Percentiles rank a stretch among this genome's conserved stretches.
phyloP scores from a whole-genome alignment of 2,329 filamentous ascomycete genomes.

The Fusarium drepaniforme region DNA sequence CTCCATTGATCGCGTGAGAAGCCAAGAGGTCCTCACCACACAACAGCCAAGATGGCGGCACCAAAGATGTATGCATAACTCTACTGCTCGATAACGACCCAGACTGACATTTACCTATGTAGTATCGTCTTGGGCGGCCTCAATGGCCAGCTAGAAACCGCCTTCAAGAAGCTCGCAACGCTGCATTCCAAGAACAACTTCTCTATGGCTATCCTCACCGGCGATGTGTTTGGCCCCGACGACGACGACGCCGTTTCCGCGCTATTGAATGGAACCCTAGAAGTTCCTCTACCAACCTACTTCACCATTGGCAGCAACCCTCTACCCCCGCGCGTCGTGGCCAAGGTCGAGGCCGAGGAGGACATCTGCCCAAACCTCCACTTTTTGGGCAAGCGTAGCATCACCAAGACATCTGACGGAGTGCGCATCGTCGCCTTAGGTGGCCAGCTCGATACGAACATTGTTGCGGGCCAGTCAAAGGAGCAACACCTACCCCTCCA shows the following conservation, averaged over 20 bases:
- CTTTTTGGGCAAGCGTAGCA: slow-evolving; percentile 88
- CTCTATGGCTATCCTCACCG: slow-evolving; percentile 84
- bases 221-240: slow-evolving; percentile 80
- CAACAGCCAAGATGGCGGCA: slow-evolving; percentile 54
- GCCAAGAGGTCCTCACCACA: slow-evolving; percentile 2
- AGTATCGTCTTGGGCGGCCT: slow-evolving; percentile 87
- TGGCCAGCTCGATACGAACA: slow-evolving; percentile 74
- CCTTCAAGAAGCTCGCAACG: slow-evolving; percentile 83
- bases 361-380: slow-evolving; percentile 91
- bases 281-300: slow-evolving; percentile 86
- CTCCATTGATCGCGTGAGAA: slow-evolving; percentile 13
- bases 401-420: slow-evolving; percentile 90
- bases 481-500: slow-evolving; percentile 84
- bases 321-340: slow-evolving; percentile 78
- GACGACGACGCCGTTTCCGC: slow-evolving; percentile 71
- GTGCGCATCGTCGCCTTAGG: slow-evolving; percentile 89
- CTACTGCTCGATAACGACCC: background rate
- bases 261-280: slow-evolving; percentile 79
- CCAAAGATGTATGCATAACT: slow-evolving; percentile 59
- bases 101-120: slow-evolving; percentile 22
- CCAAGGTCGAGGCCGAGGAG: slow-evolving; percentile 79
- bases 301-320: slow-evolving; percentile 83
- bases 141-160: slow-evolving; percentile 80
- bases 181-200: slow-evolving; percentile 92
- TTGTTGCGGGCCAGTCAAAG: slow-evolving; percentile 72